Percentiles rank a stretch among this genome's conserved stretches.
Evolutionary conservation across 306 rosid species (phyloP).

Genomic region (Mimosa pudica): DNA sequence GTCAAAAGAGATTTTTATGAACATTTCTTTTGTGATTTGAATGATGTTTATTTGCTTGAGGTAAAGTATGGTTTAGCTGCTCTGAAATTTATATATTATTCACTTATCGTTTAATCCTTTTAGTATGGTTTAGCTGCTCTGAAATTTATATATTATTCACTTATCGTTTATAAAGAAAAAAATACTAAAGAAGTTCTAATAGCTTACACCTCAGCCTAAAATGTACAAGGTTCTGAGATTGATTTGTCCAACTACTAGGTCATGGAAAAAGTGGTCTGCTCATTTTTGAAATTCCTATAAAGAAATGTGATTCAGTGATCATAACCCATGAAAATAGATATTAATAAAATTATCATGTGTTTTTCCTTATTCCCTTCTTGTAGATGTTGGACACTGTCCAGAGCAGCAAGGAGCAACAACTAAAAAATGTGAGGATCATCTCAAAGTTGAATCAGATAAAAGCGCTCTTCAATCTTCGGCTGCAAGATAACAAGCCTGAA

Average conservation of each 20-base stretch:
- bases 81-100: not conserved
- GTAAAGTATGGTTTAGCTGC: not conserved
- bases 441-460: slow-evolving; percentile 53
- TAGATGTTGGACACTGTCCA: not conserved
- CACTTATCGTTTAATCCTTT: not conserved
- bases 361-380: not conserved
- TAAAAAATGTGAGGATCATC: slow-evolving; percentile 33
- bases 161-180: not conserved
- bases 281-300: not conserved
- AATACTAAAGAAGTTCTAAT: not conserved
- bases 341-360: not conserved
- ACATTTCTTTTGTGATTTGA: slow-evolving; percentile 5
- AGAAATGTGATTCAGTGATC: not conserved
- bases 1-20: slow-evolving; percentile 28
- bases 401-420: not conserved
- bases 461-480: slow-evolving; percentile 2
- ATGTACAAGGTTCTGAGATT: not conserved
- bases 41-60: not conserved
- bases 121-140: not conserved
- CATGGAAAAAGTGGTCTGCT: not conserved
- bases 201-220: not conserved
- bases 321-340: not conserved
- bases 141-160: not conserved
- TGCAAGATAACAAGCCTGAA: not conserved
- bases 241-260: not conserved